A percentile compares a stretch with the other conserved stretches of the same genome.
Evolutionary conservation across 2,329 filamentous ascomycete species (phyloP).

Genomic region (Neurospora crassa): DNA sequence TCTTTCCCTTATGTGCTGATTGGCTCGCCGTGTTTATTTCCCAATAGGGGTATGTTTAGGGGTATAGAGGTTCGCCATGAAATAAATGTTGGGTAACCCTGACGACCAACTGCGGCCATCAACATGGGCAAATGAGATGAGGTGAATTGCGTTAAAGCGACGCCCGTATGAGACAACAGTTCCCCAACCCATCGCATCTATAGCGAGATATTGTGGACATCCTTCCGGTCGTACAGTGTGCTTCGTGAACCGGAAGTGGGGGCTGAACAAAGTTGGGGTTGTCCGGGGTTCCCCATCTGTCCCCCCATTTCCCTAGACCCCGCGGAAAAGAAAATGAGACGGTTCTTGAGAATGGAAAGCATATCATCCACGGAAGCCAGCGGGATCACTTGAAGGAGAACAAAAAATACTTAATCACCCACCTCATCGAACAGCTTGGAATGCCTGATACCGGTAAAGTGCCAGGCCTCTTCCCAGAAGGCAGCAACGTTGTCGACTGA

Average conservation of each 20-base stretch:
- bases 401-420: conserved; percentile 15
- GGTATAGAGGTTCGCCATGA: neutral
- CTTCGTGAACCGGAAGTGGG: neutral
- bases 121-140: neutral
- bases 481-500: conserved; percentile 64
- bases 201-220: neutral
- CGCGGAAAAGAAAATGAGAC: neutral
- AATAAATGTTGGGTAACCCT: neutral
- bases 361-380: neutral
- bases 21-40: neutral
- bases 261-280: neutral
- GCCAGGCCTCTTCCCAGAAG: conserved; percentile 84
- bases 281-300: neutral
- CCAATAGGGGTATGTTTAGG: neutral
- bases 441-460: conserved; percentile 66
- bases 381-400: neutral
- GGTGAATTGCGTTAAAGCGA: neutral
- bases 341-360: neutral
- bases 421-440: conserved; percentile 54
- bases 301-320: neutral
- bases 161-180: neutral
- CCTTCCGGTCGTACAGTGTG: neutral
- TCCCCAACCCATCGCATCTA: neutral
- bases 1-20: neutral
- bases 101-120: neutral